Evolutionary conservation across 2,329 filamentous ascomycete genomes (phyloP).

Genomic region (Ambrosiella cleistominuta): DNA sequence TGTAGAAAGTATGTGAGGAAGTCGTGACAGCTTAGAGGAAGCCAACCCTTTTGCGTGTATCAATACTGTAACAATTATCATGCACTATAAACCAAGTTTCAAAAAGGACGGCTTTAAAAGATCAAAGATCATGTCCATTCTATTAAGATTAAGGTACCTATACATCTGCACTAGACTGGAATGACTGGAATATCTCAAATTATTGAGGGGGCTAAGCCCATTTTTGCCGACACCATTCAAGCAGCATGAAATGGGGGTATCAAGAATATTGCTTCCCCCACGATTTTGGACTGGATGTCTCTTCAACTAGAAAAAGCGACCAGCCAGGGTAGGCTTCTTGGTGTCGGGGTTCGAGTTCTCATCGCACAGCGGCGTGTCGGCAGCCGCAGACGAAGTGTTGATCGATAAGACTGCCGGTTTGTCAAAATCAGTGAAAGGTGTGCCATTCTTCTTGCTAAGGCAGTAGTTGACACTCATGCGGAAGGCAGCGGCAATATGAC

Average conservation of each 20-base stretch:
- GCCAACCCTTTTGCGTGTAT: constrained; percentile 11
- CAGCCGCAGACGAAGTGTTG: neutral
- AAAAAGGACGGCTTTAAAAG: neutral
- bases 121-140: too few relatives aligned
- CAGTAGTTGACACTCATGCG: constrained; percentile 42
- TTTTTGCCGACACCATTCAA: neutral
- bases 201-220: too few relatives aligned
- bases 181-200: too few relatives aligned
- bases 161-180: too few relatives aligned
- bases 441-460: constrained; percentile 38
- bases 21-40: neutral
- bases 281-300: neutral
- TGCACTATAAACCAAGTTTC: constrained; percentile 11
- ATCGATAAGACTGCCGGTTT: neutral
- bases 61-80: constrained; percentile 12
- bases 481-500: constrained; percentile 40
- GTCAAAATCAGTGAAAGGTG: constrained; percentile 40
- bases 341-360: constrained; percentile 15
- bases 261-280: neutral
- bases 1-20: constrained; percentile 3
- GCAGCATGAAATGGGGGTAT: neutral
- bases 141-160: too few relatives aligned
- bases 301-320: constrained; percentile 34
- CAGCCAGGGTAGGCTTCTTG: constrained; percentile 20
- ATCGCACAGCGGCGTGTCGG: constrained; percentile 12